These are phyloP conservation scores for Gossypium aridum DNA, from an alignment of 441 rosid genomes.

Conservation along the genomic window DNA sequence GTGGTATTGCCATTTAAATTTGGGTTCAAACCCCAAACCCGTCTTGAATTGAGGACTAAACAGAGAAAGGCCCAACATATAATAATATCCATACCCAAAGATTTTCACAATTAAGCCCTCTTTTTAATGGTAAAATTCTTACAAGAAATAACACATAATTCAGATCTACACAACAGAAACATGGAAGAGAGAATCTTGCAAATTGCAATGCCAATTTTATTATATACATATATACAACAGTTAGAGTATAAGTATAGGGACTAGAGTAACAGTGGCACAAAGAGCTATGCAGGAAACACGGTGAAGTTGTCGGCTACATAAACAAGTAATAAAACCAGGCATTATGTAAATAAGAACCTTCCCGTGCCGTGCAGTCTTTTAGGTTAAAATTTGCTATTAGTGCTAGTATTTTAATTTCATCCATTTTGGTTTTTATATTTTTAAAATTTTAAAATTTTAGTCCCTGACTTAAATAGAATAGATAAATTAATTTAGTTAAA, in stretches of 20 bases:
- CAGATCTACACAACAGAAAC: background rate
- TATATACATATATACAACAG: background rate
- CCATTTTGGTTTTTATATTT: no score
- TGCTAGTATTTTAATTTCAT: no score
- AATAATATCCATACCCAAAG: no score
- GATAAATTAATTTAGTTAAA: no score
- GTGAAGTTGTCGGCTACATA: conserved; percentile 15
- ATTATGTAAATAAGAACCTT: conserved; percentile 21
- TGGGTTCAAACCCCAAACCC: background rate
- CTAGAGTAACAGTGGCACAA: background rate
- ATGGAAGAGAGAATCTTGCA: background rate
- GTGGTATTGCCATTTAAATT: background rate
- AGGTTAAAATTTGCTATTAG: no score
- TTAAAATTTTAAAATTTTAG: no score
- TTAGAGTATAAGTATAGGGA: background rate
- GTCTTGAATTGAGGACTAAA: background rate
- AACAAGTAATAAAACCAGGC: background rate
- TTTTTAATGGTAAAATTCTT: background rate
- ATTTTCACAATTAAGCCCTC: no score
- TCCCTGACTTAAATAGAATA: no score
- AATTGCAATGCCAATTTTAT: no score
- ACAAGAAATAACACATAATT: background rate
- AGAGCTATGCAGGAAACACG: background rate
- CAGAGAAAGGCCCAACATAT: background rate
- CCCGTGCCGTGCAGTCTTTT: background rate